A percentile compares a stretch with the other conserved stretches of the same genome.
Conservation (phyloP, 805 yeast genomes). For the Teunomyces funiuensis region DNA sequence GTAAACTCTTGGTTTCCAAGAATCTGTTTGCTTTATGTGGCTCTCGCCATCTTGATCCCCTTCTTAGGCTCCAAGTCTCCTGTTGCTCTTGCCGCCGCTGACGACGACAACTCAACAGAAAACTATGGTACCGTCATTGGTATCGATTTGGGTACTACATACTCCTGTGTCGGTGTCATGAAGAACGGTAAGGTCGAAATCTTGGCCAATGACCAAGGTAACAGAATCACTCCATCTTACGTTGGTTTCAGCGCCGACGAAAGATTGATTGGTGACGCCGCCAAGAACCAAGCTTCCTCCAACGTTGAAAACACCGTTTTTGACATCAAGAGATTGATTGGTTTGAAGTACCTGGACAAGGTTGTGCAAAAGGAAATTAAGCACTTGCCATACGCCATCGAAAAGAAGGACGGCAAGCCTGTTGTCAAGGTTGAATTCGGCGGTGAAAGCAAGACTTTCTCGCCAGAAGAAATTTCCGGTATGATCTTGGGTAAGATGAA, state of each 20-base stretch:
- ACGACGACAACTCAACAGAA: slow-evolving; percentile 31
- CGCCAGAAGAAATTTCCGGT: slow-evolving; percentile 93
- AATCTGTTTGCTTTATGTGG: slow-evolving; percentile 26
- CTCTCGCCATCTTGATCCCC: slow-evolving; percentile 39
- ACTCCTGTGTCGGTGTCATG: slow-evolving; percentile 95
- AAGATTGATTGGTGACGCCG: slow-evolving; percentile 94
- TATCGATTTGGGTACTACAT: slow-evolving; percentile 95
- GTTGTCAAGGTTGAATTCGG: slow-evolving; percentile 78
- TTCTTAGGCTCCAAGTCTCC: slow-evolving; percentile 25
- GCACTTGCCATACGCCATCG: slow-evolving; percentile 83
- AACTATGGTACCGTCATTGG: slow-evolving; percentile 74
- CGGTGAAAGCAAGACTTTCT: slow-evolving; percentile 81
- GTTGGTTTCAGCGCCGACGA: slow-evolving; percentile 93
- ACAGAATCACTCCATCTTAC: slow-evolving; percentile 95
- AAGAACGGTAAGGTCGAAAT: slow-evolving; percentile 90
- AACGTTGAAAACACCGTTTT: slow-evolving; percentile 90
- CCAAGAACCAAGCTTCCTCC: slow-evolving; percentile 95
- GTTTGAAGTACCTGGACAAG: slow-evolving; percentile 78
- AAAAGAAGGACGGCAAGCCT: slow-evolving; percentile 73
- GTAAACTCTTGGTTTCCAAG: slow-evolving; percentile 16
- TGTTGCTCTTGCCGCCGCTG: slow-evolving; percentile 21
- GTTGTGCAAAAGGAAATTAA: slow-evolving; percentile 86
- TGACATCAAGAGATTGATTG: slow-evolving; percentile 91
- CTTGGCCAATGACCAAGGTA: slow-evolving; percentile 97
- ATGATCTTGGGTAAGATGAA: slow-evolving; percentile 90